Evolutionary conservation across 352 stramenopile species (phyloP).

Genomic region (Phytophthora cajani): DNA sequence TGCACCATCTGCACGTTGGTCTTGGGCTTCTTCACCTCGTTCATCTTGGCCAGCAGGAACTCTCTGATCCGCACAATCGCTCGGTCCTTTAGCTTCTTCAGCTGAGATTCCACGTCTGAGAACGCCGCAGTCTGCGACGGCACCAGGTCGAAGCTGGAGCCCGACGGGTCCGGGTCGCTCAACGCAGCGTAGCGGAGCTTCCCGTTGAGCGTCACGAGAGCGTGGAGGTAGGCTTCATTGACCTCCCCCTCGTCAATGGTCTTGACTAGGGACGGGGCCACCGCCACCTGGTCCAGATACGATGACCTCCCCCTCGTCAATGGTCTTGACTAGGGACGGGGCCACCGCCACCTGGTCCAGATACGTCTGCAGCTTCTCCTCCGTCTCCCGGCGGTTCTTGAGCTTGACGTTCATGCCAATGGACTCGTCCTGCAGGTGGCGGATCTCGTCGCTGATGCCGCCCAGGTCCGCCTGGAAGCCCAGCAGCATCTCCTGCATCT

Average conservation of each 20-base stretch:
- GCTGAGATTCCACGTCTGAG: conserved; percentile 92
- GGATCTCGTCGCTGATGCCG: conserved; percentile 98
- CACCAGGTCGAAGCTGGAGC: conserved; percentile 87
- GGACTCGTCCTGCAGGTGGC: conserved; percentile 95
- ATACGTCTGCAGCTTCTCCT: conserved; percentile 93
- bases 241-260: conserved; percentile 95
- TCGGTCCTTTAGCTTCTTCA: conserved; percentile 89
- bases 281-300: conserved; percentile 96
- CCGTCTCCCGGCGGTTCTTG: conserved; percentile 95
- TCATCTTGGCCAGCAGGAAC: conserved; percentile 95
- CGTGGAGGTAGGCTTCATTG: conserved; percentile 94
- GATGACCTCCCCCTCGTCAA: too few species aligned
- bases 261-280: conserved; percentile 94
- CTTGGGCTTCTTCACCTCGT: conserved; percentile 95
- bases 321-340: conserved; percentile 91
- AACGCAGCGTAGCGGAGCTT: conserved; percentile 92
- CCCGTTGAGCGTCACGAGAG: conserved; percentile 93
- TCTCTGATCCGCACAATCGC: conserved; percentile 85
- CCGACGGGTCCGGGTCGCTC: conserved; percentile 57
- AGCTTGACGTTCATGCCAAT: conserved; percentile 94
- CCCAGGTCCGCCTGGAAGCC: conserved; percentile 98
- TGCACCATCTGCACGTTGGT: conserved; percentile 99
- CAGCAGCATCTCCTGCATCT: conserved; percentile 98
- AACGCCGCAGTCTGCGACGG: conserved; percentile 91
- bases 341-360: conserved; percentile 96